A percentile compares a stretch with the other conserved stretches of the same genome.
These are phyloP conservation scores for Fusarium sp. DNA, from an alignment of 2,329 filamentous ascomycete genomes.

Conservation along the genomic window DNA sequence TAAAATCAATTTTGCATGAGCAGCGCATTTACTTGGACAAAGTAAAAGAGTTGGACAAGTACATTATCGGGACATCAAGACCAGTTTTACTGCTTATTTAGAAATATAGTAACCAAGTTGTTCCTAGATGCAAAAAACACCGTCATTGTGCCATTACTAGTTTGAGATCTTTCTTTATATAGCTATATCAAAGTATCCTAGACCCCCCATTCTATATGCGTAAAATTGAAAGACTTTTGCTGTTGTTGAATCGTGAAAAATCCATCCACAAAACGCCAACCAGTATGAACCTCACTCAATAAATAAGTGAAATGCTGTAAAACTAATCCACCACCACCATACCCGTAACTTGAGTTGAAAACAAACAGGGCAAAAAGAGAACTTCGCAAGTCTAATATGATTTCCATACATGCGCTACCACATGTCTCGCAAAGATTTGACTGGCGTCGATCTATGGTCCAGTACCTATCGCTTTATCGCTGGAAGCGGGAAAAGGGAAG, in stretches of 20 bases:
- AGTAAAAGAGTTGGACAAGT: neutral
- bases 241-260: conserved; percentile 38
- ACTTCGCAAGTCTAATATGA: conserved; percentile 34
- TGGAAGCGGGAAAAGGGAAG: conserved; percentile 32
- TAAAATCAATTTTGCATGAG: conserved; percentile 6
- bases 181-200: conserved; percentile 43
- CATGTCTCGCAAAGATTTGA: conserved; percentile 25
- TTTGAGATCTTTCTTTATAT: conserved; percentile 42
- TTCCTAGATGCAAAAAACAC: conserved; percentile 5
- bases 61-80: neutral
- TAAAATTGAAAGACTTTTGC: conserved; percentile 44
- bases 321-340: conserved; percentile 24
- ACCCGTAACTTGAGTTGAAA: conserved; percentile 29
- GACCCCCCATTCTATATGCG: conserved; percentile 45
- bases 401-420: conserved; percentile 25
- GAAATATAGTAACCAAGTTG: neutral
- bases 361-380: conserved; percentile 30
- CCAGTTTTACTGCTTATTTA: neutral
- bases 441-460: conserved; percentile 29
- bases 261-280: conserved; percentile 46
- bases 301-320: conserved; percentile 32
- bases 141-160: conserved; percentile 34
- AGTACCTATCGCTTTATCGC: conserved; percentile 26
- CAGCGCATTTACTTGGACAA: neutral
- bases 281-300: conserved; percentile 41